Evolutionary conservation across 192 early-diverging fungal genomes (phyloP), one percentile per base, ranked within the genome.

Genomic region (Paraglomus brasilianum): DNA sequence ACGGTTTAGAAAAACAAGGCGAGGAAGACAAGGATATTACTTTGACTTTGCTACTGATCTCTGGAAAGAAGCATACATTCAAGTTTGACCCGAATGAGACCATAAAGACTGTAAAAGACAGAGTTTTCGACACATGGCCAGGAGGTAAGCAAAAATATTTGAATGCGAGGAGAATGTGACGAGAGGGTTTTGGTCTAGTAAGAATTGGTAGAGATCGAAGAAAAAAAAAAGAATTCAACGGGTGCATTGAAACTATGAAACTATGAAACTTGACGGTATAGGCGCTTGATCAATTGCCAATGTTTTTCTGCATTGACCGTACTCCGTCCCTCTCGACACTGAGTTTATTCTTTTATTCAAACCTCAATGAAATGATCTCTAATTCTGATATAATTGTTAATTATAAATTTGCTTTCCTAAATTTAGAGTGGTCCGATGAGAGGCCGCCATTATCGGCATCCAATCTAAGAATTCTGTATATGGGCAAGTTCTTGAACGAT

Each of bases 401-500:
- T n/a, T n/a, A n/a, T n/a, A n/a, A 19, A 62, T 11, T 62, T 0
- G 7, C n/a, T 44, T 62, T 44, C 13, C 15, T 41, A 41, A 44
- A 22, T 22, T 41, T 40, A 69, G 80, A 81, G 38, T 79, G 77
- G 80, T 65, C 75, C 11, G 80, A 81, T 48, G 80, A 81, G 58
- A 74, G 68, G 5, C 77, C 77, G 2, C 62, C 70, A 5, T 30
- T 30, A 30, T 71, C 80, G 4, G 71, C 72, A 11, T 78, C 78
- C 47, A 74, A 69, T 44, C 53, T 81, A 65, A 78, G 77, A 50
- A 78, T 81, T 48, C 73, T 81, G 13, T 79, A 81, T 56, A 61
- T 74, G 52, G 80, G 80, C 45, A 74, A 75, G 68, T 78, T 81
- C 58, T 71, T 81, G 15, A 77, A 78, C 24, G 77, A 81, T 50